Evolutionary conservation across 2,329 filamentous ascomycete genomes (phyloP), one percentile per base, ranked within the genome.

Genomic region (Microsporum audouinii): DNA sequence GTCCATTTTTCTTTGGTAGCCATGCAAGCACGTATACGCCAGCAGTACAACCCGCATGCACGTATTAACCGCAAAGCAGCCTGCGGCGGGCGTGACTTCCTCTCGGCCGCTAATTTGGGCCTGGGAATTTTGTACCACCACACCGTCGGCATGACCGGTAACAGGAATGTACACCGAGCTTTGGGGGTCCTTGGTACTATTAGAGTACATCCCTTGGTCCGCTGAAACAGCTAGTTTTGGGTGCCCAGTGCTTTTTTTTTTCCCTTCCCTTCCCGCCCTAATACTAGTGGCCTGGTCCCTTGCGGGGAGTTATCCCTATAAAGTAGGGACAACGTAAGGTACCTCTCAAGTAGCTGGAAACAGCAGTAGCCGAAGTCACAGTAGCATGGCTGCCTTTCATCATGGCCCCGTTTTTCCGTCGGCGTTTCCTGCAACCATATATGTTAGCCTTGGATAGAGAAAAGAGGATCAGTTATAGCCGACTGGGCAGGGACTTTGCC

Each of bases 71-170:
- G 51, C 31, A 55, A n/a, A 14, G 34, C 31, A 23, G 23, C 12
- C 29, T 55, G 45, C 23, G 45, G 23, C 23, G 27, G 45, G 51
- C 51, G 29, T 55, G 31, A 36, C 51, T 36, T 17, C 17, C 29
- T 55, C 51, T 55, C 51, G 29, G 29, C 51, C 51, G 31, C 31
- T 55, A 55, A 55, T 55, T 34, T 55, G 51, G 51, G 51, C 33
- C 17, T 36, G 51, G 51, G 31, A 36, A 55, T 36, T 14, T 36
- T 34, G 51, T 55, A 55, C 33, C 12, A 55, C 51, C 51, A 27
- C 51, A 34, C 17, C 51, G n/a, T 55, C 51, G 51, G 51, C 14
- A 34, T 55, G 31, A 29, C 51, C 51, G 51, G 51, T 34, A 55
- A 12, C 45, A 29, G 45, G 45, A 31, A 51, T 33, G 10, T n/a